These are phyloP conservation scores for Haplographium delicatum DNA, from an alignment of 495 filamentous ascomycete species.

Conservation along the genomic window DNA sequence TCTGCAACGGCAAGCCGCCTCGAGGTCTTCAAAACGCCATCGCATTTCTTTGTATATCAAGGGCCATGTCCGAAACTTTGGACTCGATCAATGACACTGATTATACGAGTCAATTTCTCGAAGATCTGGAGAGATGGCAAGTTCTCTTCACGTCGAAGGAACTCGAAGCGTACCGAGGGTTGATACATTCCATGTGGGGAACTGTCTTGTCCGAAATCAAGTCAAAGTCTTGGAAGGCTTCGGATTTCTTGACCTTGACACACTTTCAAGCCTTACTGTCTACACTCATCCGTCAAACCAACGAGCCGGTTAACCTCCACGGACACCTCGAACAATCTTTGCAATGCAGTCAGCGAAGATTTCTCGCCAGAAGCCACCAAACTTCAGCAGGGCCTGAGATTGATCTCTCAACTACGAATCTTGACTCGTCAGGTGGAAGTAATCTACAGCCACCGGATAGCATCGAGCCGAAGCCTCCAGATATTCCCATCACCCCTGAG, in stretches of 20 bases:
- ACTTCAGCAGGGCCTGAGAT: background rate
- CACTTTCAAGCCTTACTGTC: background rate
- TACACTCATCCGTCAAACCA: background rate
- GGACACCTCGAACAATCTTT: background rate
- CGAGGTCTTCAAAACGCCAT: background rate
- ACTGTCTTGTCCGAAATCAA: background rate
- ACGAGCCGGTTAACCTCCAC: background rate
- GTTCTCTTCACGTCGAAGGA: background rate
- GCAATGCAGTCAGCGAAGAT: background rate
- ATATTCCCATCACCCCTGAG: background rate
- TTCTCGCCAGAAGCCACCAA: background rate
- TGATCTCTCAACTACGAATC: background rate
- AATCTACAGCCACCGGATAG: background rate
- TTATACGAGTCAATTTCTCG: background rate
- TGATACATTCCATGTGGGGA: background rate
- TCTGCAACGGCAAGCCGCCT: background rate
- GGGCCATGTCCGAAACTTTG: background rate
- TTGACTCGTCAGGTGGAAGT: background rate
- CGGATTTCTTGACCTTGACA: background rate
- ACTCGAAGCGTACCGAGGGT: background rate
- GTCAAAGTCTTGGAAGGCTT: background rate
- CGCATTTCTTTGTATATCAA: background rate
- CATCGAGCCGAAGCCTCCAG: background rate
- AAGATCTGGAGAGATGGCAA: background rate
- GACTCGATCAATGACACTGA: background rate